Percentiles rank a stretch among this genome's conserved stretches.
These are phyloP conservation scores for Hypoxylon fragiforme DNA, from an alignment of 495 filamentous ascomycete species.

Conservation along the genomic window DNA sequence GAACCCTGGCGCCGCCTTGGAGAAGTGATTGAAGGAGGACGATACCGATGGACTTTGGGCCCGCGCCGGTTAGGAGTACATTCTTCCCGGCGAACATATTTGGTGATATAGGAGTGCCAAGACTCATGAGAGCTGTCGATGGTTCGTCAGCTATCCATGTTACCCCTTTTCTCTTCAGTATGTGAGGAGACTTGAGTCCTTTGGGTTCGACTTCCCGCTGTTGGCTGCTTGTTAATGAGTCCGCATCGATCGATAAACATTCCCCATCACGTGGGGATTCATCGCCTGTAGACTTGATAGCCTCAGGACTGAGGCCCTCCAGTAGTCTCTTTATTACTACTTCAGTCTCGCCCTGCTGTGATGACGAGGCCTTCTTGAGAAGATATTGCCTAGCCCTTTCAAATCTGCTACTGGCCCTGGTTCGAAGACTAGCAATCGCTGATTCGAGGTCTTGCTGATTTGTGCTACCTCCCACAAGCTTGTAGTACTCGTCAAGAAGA, in stretches of 20 bases:
- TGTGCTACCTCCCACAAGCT: constrained; percentile 87
- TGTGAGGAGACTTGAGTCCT: constrained; percentile 14
- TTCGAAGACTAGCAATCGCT: constrained; percentile 8
- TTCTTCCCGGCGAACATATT: constrained; percentile 83
- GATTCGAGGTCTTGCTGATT: constrained; percentile 59
- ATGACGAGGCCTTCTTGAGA: constrained; percentile 11
- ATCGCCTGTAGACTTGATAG: neutral
- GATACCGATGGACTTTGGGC: constrained; percentile 86
- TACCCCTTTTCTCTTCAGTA: constrained; percentile 56
- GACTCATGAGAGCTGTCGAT: constrained; percentile 65
- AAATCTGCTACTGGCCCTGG: constrained; percentile 16
- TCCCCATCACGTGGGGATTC: neutral
- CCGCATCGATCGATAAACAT: neutral
- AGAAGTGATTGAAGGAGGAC: constrained; percentile 85
- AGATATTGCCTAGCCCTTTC: constrained; percentile 21
- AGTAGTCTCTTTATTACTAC: constrained; percentile 8
- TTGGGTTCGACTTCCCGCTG: neutral
- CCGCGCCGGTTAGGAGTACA: constrained; percentile 86
- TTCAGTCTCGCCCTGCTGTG: neutral
- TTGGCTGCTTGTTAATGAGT: neutral
- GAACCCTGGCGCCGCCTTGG: constrained; percentile 82
- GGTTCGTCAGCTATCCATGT: constrained; percentile 77
- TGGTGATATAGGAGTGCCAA: constrained; percentile 57
- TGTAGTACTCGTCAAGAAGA: constrained; percentile 86
- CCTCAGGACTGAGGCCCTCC: constrained; percentile 1